phyloP scores from a whole-genome alignment of 441 rosid genomes.

The Rhodomyrtus psidioides region DNA sequence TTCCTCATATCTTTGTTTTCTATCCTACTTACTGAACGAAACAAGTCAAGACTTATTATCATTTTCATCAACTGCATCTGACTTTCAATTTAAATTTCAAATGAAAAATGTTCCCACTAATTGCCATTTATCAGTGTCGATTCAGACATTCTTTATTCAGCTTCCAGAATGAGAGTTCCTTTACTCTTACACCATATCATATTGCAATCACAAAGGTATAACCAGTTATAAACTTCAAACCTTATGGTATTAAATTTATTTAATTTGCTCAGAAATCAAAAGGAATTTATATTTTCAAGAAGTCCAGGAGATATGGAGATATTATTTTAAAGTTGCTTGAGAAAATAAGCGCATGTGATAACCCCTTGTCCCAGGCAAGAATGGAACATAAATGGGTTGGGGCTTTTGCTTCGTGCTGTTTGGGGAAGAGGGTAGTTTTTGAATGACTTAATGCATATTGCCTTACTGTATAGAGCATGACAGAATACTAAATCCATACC shows the following conservation, averaged over 20 bases:
- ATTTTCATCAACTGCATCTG: neutral
- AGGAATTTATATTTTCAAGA: neutral
- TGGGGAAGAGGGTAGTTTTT: neutral
- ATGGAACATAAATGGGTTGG: neutral
- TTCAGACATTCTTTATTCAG: neutral
- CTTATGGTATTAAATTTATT: neutral
- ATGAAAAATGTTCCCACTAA: neutral
- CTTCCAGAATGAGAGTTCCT: neutral
- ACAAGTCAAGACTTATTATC: neutral
- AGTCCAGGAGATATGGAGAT: neutral
- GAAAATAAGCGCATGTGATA: neutral
- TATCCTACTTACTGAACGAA: neutral
- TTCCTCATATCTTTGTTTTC: neutral
- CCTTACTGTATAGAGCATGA: neutral
- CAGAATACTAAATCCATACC: conserved; percentile 31
- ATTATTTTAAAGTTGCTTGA: neutral
- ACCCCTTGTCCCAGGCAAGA: neutral
- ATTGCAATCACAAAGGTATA: neutral
- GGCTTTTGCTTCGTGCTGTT: neutral
- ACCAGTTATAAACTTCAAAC: neutral
- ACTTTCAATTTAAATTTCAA: neutral
- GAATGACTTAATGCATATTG: neutral
- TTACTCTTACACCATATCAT: neutral
- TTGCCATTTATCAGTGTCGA: neutral
- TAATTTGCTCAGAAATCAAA: neutral